These are phyloP conservation scores for Fusarium zealandicum DNA, from an alignment of 2,329 filamentous ascomycete species.

Conservation along the genomic window DNA sequence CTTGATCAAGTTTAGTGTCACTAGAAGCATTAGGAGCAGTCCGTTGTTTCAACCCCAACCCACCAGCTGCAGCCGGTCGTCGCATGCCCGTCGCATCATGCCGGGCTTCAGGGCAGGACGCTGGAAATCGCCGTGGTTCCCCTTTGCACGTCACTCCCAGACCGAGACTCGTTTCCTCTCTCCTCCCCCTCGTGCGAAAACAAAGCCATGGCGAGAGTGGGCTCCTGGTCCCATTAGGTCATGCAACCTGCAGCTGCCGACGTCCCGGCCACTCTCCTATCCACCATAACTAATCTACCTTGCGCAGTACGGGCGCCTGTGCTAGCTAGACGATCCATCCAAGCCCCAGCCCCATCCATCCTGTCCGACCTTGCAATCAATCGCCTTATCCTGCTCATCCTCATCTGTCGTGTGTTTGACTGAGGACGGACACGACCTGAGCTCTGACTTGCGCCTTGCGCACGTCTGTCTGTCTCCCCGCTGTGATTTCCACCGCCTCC, in stretches of 20 bases:
- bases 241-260: conserved; percentile 29
- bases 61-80: conserved; percentile 22
- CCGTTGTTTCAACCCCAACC: conserved; percentile 27
- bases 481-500: neutral
- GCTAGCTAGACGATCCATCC: conserved; percentile 15
- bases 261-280: conserved; percentile 28
- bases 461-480: neutral
- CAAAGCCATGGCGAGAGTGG: too few relatives aligned
- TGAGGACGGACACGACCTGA: too few relatives aligned
- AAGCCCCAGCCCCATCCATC: conserved; percentile 25
- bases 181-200: conserved; percentile 9
- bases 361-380: conserved; percentile 13
- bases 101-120: neutral
- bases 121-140: conserved; percentile 1
- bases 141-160: conserved; percentile 31
- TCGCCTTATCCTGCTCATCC: conserved; percentile 19
- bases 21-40: conserved; percentile 21
- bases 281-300: conserved; percentile 36
- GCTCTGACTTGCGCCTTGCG: neutral
- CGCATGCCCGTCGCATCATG: conserved; percentile 32
- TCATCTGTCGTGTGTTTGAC: conserved; percentile 3
- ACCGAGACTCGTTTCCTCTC: conserved; percentile 8
- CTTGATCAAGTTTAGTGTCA: conserved; percentile 18
- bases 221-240: conserved; percentile 21
- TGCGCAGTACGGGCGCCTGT: conserved; percentile 15